Evolutionary conservation across 768 basidiomycete genomes (phyloP).

Genomic region (Imleria badia): DNA sequence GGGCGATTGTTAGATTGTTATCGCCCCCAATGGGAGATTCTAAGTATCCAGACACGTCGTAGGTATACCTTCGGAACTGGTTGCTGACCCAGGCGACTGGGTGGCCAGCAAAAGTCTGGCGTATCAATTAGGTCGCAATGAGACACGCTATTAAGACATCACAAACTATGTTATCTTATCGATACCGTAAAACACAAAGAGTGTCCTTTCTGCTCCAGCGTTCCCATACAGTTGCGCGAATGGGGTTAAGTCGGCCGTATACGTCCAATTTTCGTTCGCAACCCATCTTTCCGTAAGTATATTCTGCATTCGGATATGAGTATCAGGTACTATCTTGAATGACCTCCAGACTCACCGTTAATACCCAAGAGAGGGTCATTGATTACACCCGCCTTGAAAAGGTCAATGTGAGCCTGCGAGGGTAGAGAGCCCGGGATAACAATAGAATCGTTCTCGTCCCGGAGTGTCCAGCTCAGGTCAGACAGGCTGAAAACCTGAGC

Average conservation of each 20-base stretch:
- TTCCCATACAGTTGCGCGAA: slow-evolving; percentile 31
- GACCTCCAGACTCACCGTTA: slow-evolving; percentile 41
- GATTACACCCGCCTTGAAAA: slow-evolving; percentile 51
- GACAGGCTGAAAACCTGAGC: slow-evolving; percentile 43
- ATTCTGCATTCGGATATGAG: slow-evolving; percentile 35
- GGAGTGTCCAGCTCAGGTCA: slow-evolving; percentile 50
- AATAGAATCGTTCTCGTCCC: slow-evolving; percentile 53
- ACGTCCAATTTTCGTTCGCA: slow-evolving; percentile 57
- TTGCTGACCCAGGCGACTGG: slow-evolving; percentile 60
- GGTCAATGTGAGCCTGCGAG: slow-evolving; percentile 55
- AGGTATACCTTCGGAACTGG: slow-evolving; percentile 54
- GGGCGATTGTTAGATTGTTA: slow-evolving; percentile 47
- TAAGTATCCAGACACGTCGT: slow-evolving; percentile 48
- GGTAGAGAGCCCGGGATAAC: slow-evolving; percentile 51
- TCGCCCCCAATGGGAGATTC: slow-evolving; percentile 31
- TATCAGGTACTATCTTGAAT: neutral
- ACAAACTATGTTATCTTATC: slow-evolving; percentile 57
- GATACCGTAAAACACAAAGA: slow-evolving; percentile 56
- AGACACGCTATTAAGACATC: neutral
- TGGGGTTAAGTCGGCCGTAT: slow-evolving; percentile 52
- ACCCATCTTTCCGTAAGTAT: slow-evolving; percentile 58
- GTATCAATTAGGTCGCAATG: neutral
- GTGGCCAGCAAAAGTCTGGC: slow-evolving; percentile 48
- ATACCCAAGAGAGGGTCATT: slow-evolving; percentile 52
- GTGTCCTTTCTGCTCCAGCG: slow-evolving; percentile 28